A percentile compares a stretch with the other conserved stretches of the same genome.
phyloP scores from a whole-genome alignment of 805 yeast species.

The Zygoascus ofunaensis region DNA sequence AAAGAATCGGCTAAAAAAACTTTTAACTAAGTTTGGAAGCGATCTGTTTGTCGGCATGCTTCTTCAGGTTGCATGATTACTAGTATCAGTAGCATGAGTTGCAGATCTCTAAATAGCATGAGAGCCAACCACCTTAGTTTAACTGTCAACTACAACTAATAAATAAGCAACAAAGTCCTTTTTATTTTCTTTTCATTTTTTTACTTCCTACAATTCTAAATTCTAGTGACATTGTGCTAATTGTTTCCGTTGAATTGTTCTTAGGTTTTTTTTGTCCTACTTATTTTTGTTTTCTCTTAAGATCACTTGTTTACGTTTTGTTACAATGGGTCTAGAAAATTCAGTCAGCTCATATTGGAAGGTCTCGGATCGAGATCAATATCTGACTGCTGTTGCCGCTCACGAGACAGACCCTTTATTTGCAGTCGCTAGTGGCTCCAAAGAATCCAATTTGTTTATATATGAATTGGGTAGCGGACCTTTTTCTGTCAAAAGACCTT shows the following conservation, averaged over 20 bases:
- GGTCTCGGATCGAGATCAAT: conserved; percentile 29
- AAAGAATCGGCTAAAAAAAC: no score
- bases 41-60: background rate
- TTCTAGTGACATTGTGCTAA: no score
- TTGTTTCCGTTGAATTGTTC: no score
- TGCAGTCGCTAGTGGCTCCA: conserved; percentile 48
- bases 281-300: no score
- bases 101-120: background rate
- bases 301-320: no score
- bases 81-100: background rate
- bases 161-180: no score
- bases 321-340: background rate
- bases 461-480: conserved; percentile 34
- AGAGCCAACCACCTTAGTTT: background rate
- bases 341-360: conserved; percentile 27
- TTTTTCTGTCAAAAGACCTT: background rate
- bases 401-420: conserved; percentile 34
- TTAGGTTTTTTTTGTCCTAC: no score
- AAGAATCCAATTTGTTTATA: conserved; percentile 40
- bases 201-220: no score
- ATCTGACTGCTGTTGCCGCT: conserved; percentile 29
- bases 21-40: background rate
- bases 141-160: background rate
- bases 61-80: background rate
- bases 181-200: no score